Evolutionary conservation across 768 basidiomycete genomes (phyloP).

Genomic region (Punctularia strigosozonata): DNA sequence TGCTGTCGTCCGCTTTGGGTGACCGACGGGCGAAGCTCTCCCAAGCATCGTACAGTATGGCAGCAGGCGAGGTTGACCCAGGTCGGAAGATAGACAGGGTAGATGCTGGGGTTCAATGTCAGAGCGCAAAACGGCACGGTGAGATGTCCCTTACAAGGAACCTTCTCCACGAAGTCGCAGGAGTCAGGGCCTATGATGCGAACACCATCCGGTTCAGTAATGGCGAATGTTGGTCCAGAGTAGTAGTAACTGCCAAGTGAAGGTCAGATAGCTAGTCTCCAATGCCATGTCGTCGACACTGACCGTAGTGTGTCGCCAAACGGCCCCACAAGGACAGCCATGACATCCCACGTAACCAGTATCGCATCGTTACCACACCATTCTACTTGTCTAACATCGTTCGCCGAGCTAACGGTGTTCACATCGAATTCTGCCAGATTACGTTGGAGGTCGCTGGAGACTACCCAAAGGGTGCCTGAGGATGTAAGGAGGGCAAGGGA

Average conservation of each 20-base stretch:
- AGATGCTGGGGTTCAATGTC: constrained; percentile 41
- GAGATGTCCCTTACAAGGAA: constrained; percentile 50
- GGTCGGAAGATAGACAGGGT: constrained; percentile 80
- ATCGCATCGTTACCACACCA: constrained; percentile 99
- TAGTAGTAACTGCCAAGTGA: constrained; percentile 58
- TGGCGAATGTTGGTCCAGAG: constrained; percentile 56
- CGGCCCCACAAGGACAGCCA: constrained; percentile 83
- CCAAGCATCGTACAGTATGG: constrained; percentile 89
- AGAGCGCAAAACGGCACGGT: constrained; percentile 2
- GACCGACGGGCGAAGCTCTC: constrained; percentile 75
- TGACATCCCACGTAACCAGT: constrained; percentile 68
- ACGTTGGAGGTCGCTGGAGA: constrained; percentile 88
- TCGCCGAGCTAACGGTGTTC: constrained; percentile 34
- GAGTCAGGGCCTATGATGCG: constrained; percentile 70
- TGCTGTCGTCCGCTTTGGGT: constrained; percentile 88
- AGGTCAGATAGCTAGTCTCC: background rate
- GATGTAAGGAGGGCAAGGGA: constrained; percentile 76
- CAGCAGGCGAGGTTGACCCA: constrained; percentile 84
- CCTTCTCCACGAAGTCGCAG: constrained; percentile 88
- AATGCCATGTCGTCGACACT: constrained; percentile 15
- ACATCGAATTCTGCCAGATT: constrained; percentile 84
- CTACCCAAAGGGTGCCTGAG: constrained; percentile 73
- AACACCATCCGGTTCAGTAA: constrained; percentile 85
- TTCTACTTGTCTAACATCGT: constrained; percentile 57
- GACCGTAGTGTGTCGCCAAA: constrained; percentile 80